Conservation (phyloP, 1,139 yeast species). For the Tardiomyces blankii region DNA sequence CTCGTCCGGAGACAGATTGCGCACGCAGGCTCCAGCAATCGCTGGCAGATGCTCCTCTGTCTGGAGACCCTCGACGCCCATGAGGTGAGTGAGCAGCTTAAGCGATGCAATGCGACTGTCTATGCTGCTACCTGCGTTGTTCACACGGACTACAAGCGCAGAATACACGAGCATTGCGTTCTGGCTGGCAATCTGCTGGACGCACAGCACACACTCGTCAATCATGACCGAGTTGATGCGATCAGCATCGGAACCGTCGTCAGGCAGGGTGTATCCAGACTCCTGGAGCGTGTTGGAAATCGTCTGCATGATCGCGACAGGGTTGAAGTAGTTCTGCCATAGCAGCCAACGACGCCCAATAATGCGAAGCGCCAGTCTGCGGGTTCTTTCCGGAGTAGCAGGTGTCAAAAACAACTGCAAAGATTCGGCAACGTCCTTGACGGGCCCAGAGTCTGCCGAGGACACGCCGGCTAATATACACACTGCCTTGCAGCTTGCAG, state of each 20-base stretch:
- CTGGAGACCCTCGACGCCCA: background rate
- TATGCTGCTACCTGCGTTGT: constrained; percentile 83
- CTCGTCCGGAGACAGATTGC: constrained; percentile 15
- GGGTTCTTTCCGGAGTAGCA: constrained; percentile 8
- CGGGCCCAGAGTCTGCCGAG: background rate
- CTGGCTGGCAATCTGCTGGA: constrained; percentile 14
- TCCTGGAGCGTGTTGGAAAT: constrained; percentile 11
- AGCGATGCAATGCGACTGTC: constrained; percentile 35
- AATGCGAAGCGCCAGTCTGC: constrained; percentile 14
- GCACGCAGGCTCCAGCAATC: constrained; percentile 15
- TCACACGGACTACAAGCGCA: constrained; percentile 45
- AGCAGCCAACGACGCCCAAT: constrained; percentile 18
- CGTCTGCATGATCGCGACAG: constrained; percentile 13
- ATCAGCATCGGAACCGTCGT: constrained; percentile 1
- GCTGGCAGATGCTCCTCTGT: constrained; percentile 11
- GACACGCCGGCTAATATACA: background rate
- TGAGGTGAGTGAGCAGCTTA: background rate
- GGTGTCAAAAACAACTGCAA: constrained; percentile 12
- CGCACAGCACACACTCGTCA: constrained; percentile 11
- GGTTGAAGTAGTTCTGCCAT: constrained; percentile 18
- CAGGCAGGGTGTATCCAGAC: constrained; percentile 10
- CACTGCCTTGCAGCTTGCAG: background rate
- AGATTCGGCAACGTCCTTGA: constrained; percentile 12
- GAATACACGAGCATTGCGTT: constrained; percentile 16
- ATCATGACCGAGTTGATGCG: background rate